Conservation (phyloP, 441 rosid species). For the Erysimum pusillum region DNA sequence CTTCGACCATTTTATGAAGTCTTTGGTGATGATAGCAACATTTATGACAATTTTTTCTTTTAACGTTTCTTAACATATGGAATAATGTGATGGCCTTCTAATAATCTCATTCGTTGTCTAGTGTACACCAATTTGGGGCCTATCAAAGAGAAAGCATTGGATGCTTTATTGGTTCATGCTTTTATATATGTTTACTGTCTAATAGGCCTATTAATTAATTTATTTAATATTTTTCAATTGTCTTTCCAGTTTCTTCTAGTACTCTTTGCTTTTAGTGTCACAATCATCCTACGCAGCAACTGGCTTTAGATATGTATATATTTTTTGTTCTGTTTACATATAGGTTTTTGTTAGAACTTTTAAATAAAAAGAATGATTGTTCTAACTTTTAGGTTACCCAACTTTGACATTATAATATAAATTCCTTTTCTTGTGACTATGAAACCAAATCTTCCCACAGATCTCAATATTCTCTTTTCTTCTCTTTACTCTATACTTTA, state of each 20-base stretch:
- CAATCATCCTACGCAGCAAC: constrained; percentile 43
- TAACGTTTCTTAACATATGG: neutral
- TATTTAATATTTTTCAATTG: neutral
- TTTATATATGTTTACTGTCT: neutral
- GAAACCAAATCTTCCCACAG: constrained; percentile 45
- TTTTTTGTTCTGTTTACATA: constrained; percentile 38
- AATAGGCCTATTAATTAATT: neutral
- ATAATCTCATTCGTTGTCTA: constrained; percentile 22
- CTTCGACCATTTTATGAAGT: constrained; percentile 34
- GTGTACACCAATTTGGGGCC: constrained; percentile 17
- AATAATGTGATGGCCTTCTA: neutral
- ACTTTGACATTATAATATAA: constrained; percentile 45
- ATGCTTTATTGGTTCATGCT: constrained; percentile 34
- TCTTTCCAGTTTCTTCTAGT: constrained; percentile 15
- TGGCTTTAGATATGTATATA: constrained; percentile 14
- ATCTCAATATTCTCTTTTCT: constrained; percentile 37
- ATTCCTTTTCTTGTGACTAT: constrained; percentile 34
- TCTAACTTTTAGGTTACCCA: constrained; percentile 49
- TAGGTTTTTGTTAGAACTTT: too few relatives aligned
- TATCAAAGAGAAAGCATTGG: constrained; percentile 35
- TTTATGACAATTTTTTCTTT: neutral
- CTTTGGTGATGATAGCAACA: constrained; percentile 29
- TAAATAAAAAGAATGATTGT: constrained; percentile 44
- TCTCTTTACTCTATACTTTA: constrained; percentile 14
- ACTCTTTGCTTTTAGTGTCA: constrained; percentile 42